These are phyloP conservation scores for Colletotrichum acutatum DNA, from an alignment of 2,329 filamentous ascomycete species.

Conservation along the genomic window DNA sequence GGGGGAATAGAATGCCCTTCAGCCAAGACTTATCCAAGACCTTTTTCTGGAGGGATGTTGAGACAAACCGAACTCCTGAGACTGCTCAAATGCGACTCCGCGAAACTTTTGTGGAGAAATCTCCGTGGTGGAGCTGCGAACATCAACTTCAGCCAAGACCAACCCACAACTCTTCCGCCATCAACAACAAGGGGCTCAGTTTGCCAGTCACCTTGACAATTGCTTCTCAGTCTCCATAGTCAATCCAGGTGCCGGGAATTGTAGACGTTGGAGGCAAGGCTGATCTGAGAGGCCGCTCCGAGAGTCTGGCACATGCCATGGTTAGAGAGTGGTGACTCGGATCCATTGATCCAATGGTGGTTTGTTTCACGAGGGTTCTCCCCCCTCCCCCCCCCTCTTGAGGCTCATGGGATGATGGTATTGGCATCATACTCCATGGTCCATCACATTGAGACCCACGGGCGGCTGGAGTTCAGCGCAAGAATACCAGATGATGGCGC, in stretches of 20 bases:
- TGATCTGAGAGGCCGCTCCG: not conserved
- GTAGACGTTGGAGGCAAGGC: not conserved
- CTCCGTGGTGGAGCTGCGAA: not conserved
- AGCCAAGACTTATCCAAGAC: slow-evolving; percentile 4
- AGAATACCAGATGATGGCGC: slow-evolving; percentile 16
- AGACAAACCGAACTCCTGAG: slow-evolving; percentile 10
- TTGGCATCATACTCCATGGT: not conserved
- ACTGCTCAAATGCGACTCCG: slow-evolving; percentile 23
- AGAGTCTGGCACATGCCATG: not conserved
- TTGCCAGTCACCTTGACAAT: not conserved
- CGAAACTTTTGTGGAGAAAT: slow-evolving; percentile 28
- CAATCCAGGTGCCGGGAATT: not conserved
- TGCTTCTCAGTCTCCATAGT: not conserved
- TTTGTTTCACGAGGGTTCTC: not conserved
- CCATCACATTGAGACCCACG: not conserved
- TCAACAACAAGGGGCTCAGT: not conserved
- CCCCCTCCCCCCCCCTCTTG: not conserved
- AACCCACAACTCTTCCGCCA: not conserved
- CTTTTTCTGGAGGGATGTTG: too few species aligned
- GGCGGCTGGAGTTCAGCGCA: not conserved
- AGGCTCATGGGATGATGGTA: not conserved
- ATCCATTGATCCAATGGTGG: not conserved
- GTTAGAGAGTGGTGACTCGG: not conserved
- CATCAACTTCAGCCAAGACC: not conserved
- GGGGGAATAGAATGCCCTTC: not conserved